Evolutionary conservation across 163 green algal genomes (phyloP).

Genomic region (Chlorella variabilis): DNA sequence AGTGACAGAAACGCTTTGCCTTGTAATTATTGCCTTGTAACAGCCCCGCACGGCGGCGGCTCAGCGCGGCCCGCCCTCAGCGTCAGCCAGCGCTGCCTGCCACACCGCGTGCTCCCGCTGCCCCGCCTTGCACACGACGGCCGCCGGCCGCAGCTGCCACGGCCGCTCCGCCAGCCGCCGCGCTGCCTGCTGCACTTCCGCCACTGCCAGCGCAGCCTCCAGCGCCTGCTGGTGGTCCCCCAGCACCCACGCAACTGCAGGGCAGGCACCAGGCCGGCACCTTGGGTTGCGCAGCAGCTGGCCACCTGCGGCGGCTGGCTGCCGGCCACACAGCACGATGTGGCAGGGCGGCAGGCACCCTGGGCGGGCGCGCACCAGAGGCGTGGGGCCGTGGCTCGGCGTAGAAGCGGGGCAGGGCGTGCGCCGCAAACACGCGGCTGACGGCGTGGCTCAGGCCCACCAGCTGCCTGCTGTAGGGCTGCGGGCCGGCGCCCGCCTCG

Average conservation of each 20-base stretch:
- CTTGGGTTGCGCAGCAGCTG: background rate
- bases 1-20: too few relatives aligned
- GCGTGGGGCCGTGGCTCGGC: constrained; percentile 25
- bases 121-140: constrained; percentile 23
- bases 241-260: constrained; percentile 40
- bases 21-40: too few relatives aligned
- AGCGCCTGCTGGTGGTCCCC: constrained; percentile 17
- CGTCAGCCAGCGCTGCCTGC: too few relatives aligned
- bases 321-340: too few relatives aligned
- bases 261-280: background rate
- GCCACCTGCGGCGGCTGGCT: too few relatives aligned
- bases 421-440: constrained; percentile 12
- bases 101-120: constrained; percentile 7
- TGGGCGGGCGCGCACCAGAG: constrained; percentile 3
- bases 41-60: too few relatives aligned
- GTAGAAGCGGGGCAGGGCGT: constrained; percentile 42
- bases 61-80: too few relatives aligned
- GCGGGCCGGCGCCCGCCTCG: background rate
- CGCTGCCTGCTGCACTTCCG: background rate
- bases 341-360: too few relatives aligned
- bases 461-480: constrained; percentile 1
- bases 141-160: background rate
- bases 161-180: background rate
- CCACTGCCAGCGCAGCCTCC: background rate
- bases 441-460: constrained; percentile 18